Conservation (phyloP, 176 grass and related monocot species). For the Carex scoparia region DNA sequence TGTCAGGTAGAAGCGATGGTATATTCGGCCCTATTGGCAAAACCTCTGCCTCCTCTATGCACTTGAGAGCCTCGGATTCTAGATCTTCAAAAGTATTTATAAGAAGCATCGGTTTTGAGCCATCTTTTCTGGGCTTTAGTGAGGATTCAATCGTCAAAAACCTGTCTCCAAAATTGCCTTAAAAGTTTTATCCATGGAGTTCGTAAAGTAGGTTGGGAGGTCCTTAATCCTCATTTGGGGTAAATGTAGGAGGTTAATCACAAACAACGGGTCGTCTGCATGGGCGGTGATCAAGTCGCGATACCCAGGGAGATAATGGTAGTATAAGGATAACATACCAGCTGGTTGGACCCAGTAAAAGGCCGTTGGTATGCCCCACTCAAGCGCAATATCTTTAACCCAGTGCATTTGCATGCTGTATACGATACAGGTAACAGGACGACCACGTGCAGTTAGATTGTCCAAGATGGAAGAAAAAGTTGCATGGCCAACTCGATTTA, state of each 20-base stretch:
- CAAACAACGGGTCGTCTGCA: slow-evolving; percentile 27
- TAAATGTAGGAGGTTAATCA: slow-evolving; percentile 36
- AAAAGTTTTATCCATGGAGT: neutral
- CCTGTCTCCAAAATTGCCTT: neutral
- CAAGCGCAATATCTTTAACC: slow-evolving; percentile 30
- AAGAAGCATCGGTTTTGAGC: slow-evolving; percentile 22
- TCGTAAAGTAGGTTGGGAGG: slow-evolving; percentile 34
- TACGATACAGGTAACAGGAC: slow-evolving; percentile 47
- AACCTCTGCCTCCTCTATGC: slow-evolving; percentile 20
- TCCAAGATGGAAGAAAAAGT: slow-evolving; percentile 27
- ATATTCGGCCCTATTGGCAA: slow-evolving; percentile 36
- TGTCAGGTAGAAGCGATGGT: neutral
- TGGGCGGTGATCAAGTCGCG: slow-evolving; percentile 26
- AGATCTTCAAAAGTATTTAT: slow-evolving; percentile 51
- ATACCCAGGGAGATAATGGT: slow-evolving; percentile 58
- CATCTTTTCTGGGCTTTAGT: neutral
- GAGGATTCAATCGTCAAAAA: slow-evolving; percentile 1
- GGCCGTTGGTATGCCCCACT: slow-evolving; percentile 15
- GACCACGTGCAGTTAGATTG: slow-evolving; percentile 24
- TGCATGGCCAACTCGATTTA: neutral
- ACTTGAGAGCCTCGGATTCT: slow-evolving; percentile 28
- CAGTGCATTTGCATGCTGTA: slow-evolving; percentile 37
- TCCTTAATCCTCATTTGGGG: slow-evolving; percentile 33
- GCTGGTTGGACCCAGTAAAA: slow-evolving; percentile 52
- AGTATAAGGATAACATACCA: slow-evolving; percentile 39